phyloP scores from a whole-genome alignment of 2,329 filamentous ascomycete species.

The Penicillium sp. region DNA sequence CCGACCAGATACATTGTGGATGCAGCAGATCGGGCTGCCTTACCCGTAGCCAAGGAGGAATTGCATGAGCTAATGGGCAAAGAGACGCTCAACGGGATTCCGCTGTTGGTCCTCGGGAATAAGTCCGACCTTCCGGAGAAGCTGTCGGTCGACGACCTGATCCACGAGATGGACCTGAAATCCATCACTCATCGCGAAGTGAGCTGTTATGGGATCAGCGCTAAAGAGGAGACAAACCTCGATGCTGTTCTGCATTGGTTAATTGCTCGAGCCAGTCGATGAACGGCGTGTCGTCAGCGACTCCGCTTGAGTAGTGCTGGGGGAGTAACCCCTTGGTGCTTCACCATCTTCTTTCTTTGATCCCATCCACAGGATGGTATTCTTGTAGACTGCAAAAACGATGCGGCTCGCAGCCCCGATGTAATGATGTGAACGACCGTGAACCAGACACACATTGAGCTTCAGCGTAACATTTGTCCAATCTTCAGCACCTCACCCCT shows the following conservation, averaged over 20 bases:
- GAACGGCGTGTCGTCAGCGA: too few species aligned
- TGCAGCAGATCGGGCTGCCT: constrained; percentile 71
- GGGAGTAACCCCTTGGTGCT: too few species aligned
- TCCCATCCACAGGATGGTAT: too few species aligned
- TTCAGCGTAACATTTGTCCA: too few species aligned
- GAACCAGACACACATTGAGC: too few species aligned
- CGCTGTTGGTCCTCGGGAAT: constrained; percentile 87
- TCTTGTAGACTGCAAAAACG: too few species aligned
- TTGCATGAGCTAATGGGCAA: constrained; percentile 82
- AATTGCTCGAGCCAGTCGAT: constrained; percentile 76
- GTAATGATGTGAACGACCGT: too few species aligned
- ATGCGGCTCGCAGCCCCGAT: too few species aligned
- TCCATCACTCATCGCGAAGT: constrained; percentile 85
- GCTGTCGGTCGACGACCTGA: constrained; percentile 85
- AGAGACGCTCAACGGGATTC: constrained; percentile 75
- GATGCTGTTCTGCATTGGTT: constrained; percentile 95
- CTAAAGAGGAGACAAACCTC: constrained; percentile 96
- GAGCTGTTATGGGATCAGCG: constrained; percentile 96
- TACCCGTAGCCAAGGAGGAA: constrained; percentile 82
- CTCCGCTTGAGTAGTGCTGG: too few species aligned
- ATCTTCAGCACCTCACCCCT: too few species aligned
- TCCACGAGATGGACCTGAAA: constrained; percentile 83
- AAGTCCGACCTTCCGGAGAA: constrained; percentile 92
- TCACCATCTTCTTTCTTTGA: too few species aligned
- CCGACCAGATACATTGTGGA: constrained; percentile 89